Conservation (phyloP, 1,139 yeast species). For the Geotrichum histeridarum region DNA sequence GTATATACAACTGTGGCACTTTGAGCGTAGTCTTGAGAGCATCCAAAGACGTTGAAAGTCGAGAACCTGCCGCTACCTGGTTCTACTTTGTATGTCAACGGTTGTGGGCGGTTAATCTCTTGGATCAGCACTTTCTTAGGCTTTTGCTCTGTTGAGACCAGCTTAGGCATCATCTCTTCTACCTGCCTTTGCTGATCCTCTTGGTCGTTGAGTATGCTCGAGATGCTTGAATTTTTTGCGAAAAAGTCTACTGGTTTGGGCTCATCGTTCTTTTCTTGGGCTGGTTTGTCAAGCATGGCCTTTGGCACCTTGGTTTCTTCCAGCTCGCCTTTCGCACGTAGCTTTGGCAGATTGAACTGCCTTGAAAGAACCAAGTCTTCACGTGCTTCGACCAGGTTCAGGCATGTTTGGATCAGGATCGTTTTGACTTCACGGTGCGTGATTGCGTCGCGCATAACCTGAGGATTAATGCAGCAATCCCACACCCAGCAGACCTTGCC, state of each 20-base stretch:
- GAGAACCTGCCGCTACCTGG: not conserved
- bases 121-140: slow-evolving; percentile 8
- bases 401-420: slow-evolving; percentile 49
- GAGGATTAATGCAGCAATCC: slow-evolving; percentile 54
- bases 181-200: slow-evolving; percentile 10
- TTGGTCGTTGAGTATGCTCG: slow-evolving; percentile 1
- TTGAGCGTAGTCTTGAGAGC: slow-evolving; percentile 9
- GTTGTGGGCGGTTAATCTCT: slow-evolving; percentile 4
- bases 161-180: slow-evolving; percentile 1
- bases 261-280: not conserved
- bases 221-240: not conserved
- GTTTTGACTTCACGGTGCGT: slow-evolving; percentile 57
- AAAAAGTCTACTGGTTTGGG: not conserved
- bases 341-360: slow-evolving; percentile 31
- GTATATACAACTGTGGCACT: slow-evolving; percentile 2
- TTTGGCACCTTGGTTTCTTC: slow-evolving; percentile 23
- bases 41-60: slow-evolving; percentile 2
- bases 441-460: slow-evolving; percentile 42
- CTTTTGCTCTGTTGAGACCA: not conserved
- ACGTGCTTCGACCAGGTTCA: slow-evolving; percentile 34
- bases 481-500: slow-evolving; percentile 60
- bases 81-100: not conserved
- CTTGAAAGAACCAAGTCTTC: slow-evolving; percentile 25
- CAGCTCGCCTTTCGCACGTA: slow-evolving; percentile 33
- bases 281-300: slow-evolving; percentile 17